phyloP scores from a whole-genome alignment of 345 rosid species.

The Populus simonii region DNA sequence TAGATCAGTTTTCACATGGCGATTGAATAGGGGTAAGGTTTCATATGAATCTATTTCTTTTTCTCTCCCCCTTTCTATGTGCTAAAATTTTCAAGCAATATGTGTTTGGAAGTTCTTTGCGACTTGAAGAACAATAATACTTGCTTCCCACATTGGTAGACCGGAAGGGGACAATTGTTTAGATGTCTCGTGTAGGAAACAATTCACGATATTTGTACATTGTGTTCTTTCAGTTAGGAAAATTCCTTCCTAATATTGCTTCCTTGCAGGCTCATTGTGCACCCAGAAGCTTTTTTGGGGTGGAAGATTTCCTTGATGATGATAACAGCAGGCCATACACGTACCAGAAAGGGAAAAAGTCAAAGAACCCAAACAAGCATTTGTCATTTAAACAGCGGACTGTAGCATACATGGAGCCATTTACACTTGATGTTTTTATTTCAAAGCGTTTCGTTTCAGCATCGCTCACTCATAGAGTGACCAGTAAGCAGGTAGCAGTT shows the following conservation, averaged over 20 bases:
- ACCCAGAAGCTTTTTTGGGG: slow-evolving; percentile 94
- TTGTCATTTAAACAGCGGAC: slow-evolving; percentile 83
- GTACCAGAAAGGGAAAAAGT: slow-evolving; percentile 73
- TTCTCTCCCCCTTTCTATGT: too few species aligned
- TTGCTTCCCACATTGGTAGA: too few species aligned
- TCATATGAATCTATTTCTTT: too few species aligned
- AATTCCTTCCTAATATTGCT: neutral
- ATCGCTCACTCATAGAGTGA: slow-evolving; percentile 84
- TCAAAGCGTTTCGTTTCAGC: slow-evolving; percentile 92
- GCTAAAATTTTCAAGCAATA: too few species aligned
- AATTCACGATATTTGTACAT: neutral
- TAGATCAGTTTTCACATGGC: too few species aligned
- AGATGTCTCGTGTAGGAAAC: neutral
- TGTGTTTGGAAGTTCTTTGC: too few species aligned
- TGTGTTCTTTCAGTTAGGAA: neutral
- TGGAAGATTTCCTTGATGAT: slow-evolving; percentile 91
- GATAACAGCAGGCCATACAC: slow-evolving; percentile 86
- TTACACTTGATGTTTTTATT: slow-evolving; percentile 81
- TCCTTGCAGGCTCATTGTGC: slow-evolving; percentile 43
- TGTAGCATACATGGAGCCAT: slow-evolving; percentile 80
- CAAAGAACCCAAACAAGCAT: slow-evolving; percentile 77
- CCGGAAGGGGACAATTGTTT: neutral
- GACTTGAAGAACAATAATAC: too few species aligned
- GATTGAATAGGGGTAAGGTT: too few species aligned
- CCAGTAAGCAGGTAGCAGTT: slow-evolving; percentile 88